Evolutionary conservation across 2,329 filamentous ascomycete species (phyloP).

Genomic region (Diaporthe sp.): DNA sequence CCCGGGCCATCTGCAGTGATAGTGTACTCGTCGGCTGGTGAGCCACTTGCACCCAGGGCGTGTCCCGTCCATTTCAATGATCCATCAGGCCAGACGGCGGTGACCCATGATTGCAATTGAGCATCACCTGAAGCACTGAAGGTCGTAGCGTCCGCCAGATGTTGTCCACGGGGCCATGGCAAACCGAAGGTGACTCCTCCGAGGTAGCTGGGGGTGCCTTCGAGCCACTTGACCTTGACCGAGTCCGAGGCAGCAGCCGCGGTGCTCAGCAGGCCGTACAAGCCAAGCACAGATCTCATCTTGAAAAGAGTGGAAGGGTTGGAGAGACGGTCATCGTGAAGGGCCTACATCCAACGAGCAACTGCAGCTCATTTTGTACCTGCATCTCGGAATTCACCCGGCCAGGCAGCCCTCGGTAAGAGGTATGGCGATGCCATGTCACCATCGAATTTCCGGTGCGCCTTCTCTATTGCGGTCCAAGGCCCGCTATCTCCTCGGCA

Average conservation of each 20-base stretch:
- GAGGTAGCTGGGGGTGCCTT: conserved; percentile 6
- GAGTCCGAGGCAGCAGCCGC: not conserved
- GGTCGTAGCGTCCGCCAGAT: conserved; percentile 1
- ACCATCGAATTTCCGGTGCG: conserved; percentile 23
- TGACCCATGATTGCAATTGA: conserved; percentile 64
- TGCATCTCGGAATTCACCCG: not conserved
- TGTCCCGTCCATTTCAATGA: conserved; percentile 72
- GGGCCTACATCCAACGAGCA: not conserved
- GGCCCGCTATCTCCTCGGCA: conserved; percentile 18
- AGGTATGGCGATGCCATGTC: conserved; percentile 9
- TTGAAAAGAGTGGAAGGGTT: conserved; percentile 14
- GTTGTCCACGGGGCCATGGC: conserved; percentile 35
- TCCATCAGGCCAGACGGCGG: conserved; percentile 69
- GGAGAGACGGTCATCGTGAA: not conserved
- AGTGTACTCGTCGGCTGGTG: conserved; percentile 54
- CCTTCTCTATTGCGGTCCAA: conserved; percentile 14
- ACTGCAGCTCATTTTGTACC: conserved; percentile 1
- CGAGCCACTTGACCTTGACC: conserved; percentile 23
- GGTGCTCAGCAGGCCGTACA: conserved; percentile 2
- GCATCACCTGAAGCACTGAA: conserved; percentile 38
- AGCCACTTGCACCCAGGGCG: conserved; percentile 57
- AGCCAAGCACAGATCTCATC: conserved; percentile 16
- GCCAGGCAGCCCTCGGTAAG: conserved; percentile 5
- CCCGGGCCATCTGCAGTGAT: conserved; percentile 43
- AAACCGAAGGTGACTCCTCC: conserved; percentile 35